Percentiles rank a stretch among this genome's conserved stretches.
These are phyloP conservation scores for Lentithecium fluviatile DNA, from an alignment of 495 filamentous ascomycete genomes.

Conservation along the genomic window DNA sequence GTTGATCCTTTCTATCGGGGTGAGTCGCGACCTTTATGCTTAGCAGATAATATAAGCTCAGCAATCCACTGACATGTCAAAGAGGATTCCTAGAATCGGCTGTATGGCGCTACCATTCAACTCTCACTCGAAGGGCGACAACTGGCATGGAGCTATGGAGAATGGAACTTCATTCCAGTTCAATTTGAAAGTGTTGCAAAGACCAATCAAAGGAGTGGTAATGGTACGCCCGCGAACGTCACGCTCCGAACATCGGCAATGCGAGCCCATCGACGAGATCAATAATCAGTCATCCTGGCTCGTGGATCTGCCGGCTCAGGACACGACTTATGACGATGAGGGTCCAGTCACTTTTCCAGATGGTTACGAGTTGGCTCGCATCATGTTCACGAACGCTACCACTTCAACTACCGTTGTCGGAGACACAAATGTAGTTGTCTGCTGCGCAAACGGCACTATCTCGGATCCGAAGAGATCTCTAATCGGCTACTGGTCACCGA, in stretches of 20 bases:
- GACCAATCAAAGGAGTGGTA: neutral
- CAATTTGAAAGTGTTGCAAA: neutral
- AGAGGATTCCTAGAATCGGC: conserved; percentile 3
- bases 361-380: neutral
- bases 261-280: neutral
- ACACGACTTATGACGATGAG: neutral
- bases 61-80: neutral
- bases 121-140: neutral
- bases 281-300: conserved; percentile 5
- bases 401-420: neutral
- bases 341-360: neutral
- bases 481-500: neutral
- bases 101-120: neutral
- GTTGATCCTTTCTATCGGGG: neutral
- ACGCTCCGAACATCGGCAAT: conserved; percentile 1
- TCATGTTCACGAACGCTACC: neutral
- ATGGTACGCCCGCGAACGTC: neutral
- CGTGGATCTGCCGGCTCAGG: neutral
- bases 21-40: neutral
- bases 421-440: neutral
- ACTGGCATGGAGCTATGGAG: neutral
- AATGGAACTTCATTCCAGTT: conserved; percentile 1
- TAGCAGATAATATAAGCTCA: neutral
- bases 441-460: neutral
- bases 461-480: neutral